Evolutionary conservation across 108 stramenopile species (phyloP).

Genomic region (Licmophora abbreviata): DNA sequence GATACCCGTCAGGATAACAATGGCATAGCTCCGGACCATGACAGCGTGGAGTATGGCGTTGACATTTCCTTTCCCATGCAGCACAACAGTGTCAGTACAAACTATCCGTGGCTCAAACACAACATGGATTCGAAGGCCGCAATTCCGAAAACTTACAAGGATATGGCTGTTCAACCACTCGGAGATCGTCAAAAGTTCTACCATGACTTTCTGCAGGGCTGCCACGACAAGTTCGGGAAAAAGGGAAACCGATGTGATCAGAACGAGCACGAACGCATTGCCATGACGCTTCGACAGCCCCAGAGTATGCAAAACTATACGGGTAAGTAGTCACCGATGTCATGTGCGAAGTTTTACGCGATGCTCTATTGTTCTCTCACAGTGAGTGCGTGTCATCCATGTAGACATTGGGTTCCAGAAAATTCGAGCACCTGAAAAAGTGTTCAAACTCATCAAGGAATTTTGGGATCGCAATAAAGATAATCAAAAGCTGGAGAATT

Average conservation of each 20-base stretch:
- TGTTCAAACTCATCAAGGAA: slow-evolving; percentile 44
- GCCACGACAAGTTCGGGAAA: slow-evolving; percentile 42
- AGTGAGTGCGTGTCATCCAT: slow-evolving; percentile 52
- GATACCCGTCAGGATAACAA: too few species aligned
- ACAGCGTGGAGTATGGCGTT: slow-evolving; percentile 70
- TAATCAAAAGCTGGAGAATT: slow-evolving; percentile 8
- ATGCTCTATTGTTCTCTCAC: slow-evolving; percentile 1
- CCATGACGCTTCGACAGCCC: slow-evolving; percentile 74
- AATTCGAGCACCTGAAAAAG: slow-evolving; percentile 41
- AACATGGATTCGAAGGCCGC: slow-evolving; percentile 49
- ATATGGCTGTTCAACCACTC: slow-evolving; percentile 53
- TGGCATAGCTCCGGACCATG: too few species aligned
- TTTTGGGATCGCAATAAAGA: slow-evolving; percentile 71
- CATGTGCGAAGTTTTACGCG: background rate
- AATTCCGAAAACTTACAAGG: slow-evolving; percentile 41
- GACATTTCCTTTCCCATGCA: slow-evolving; percentile 84
- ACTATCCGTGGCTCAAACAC: slow-evolving; percentile 79
- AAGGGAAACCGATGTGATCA: slow-evolving; percentile 28
- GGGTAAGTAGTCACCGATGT: background rate
- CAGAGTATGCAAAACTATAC: slow-evolving; percentile 58
- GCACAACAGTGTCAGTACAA: slow-evolving; percentile 35
- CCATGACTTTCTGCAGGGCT: slow-evolving; percentile 43
- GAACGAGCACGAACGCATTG: slow-evolving; percentile 66
- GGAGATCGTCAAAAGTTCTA: slow-evolving; percentile 49
- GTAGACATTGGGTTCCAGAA: slow-evolving; percentile 51